Percentiles rank a stretch among this genome's conserved stretches.
Conservation (phyloP, 768 basidiomycete species). For the Lanmaoa rubissima region DNA sequence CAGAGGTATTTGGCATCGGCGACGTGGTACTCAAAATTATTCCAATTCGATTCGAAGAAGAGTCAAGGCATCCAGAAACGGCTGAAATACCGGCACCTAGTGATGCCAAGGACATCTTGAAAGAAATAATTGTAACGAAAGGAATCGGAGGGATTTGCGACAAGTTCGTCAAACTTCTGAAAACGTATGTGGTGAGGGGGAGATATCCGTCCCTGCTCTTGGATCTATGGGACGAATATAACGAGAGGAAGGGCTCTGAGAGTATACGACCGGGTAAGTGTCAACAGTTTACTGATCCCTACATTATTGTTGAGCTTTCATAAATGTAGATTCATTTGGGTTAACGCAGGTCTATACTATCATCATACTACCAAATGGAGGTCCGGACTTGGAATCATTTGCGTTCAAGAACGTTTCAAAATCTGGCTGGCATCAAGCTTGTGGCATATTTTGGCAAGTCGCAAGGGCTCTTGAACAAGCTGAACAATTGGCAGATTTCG, state of each 20-base stretch:
- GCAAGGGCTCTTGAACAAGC: slow-evolving; percentile 72
- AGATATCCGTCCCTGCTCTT: slow-evolving; percentile 78
- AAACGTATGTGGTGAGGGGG: slow-evolving; percentile 85
- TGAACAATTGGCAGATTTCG: slow-evolving; percentile 79
- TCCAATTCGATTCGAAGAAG: slow-evolving; percentile 62
- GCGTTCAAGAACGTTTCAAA: slow-evolving; percentile 56
- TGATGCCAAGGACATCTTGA: slow-evolving; percentile 72
- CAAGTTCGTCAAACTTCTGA: slow-evolving; percentile 78
- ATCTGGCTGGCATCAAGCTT: slow-evolving; percentile 82
- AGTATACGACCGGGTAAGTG: slow-evolving; percentile 78
- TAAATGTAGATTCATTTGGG: slow-evolving; percentile 62
- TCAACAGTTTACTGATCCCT: neutral
- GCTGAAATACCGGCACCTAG: slow-evolving; percentile 64
- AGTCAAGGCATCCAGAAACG: slow-evolving; percentile 29
- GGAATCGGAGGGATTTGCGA: slow-evolving; percentile 74
- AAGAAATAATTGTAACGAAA: slow-evolving; percentile 75
- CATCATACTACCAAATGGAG: slow-evolving; percentile 87
- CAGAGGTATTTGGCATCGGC: slow-evolving; percentile 91
- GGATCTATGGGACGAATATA: slow-evolving; percentile 84
- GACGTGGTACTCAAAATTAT: slow-evolving; percentile 90
- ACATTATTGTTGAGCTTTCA: slow-evolving; percentile 6
- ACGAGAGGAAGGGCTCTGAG: slow-evolving; percentile 71
- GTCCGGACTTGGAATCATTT: slow-evolving; percentile 87
- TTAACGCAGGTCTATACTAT: slow-evolving; percentile 83
- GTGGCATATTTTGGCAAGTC: slow-evolving; percentile 90